Evolutionary conservation across 495 filamentous ascomycete species (phyloP).

Genomic region (Penicillium turbatum): DNA sequence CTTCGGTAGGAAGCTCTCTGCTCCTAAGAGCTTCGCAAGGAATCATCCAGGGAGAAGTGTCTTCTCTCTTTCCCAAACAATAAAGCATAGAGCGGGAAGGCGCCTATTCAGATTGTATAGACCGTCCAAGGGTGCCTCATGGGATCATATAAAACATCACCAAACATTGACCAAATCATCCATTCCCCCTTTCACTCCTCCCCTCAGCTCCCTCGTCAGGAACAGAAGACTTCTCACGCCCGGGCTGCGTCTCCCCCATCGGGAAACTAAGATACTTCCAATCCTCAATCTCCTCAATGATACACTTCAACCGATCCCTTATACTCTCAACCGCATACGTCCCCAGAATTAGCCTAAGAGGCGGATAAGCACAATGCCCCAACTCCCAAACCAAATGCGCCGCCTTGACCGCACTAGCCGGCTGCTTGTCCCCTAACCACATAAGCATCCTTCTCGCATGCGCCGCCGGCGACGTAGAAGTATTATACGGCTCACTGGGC

Average conservation of each 20-base stretch:
- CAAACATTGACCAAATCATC: not conserved
- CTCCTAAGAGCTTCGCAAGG: no score
- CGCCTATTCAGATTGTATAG: no score
- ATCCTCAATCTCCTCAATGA: constrained; percentile 93
- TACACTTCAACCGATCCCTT: constrained; percentile 76
- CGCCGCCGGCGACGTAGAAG: constrained; percentile 70
- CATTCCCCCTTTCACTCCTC: constrained; percentile 5
- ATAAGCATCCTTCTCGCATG: constrained; percentile 93
- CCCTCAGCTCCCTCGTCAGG: constrained; percentile 1
- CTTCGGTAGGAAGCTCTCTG: no score
- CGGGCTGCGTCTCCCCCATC: constrained; percentile 29
- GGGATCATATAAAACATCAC: constrained; percentile 1
- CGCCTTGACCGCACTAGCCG: constrained; percentile 85
- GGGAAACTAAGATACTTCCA: constrained; percentile 75
- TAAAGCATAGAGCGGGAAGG: no score
- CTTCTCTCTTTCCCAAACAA: no score
- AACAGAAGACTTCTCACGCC: constrained; percentile 11
- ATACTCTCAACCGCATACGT: constrained; percentile 95
- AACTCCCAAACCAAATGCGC: constrained; percentile 97
- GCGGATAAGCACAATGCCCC: constrained; percentile 87
- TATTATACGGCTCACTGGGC: constrained; percentile 74
- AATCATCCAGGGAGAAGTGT: no score
- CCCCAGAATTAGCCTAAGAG: constrained; percentile 76
- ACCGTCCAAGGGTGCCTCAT: not conserved
- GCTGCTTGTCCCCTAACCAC: constrained; percentile 89